phyloP scores from a whole-genome alignment of 2,329 filamentous ascomycete species.

The Sporothrix humicola region DNA sequence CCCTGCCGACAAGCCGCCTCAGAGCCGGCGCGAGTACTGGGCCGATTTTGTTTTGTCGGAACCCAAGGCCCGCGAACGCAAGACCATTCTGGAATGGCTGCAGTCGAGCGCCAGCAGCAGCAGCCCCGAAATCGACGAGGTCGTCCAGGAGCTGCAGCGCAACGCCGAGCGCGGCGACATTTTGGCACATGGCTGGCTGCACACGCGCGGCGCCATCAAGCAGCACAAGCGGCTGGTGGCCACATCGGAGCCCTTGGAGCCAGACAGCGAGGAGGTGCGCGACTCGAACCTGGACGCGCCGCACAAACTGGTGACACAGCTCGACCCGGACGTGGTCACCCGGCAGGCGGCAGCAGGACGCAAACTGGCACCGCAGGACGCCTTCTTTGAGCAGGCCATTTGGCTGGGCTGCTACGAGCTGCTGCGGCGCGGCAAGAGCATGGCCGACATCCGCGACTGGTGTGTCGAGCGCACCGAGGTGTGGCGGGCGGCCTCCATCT shows the following conservation, averaged over 20 bases:
- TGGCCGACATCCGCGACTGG: constrained; percentile 80
- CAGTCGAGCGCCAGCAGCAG: constrained; percentile 75
- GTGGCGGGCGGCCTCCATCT: constrained; percentile 86
- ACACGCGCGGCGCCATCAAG: constrained; percentile 90
- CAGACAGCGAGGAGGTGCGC: constrained; percentile 61
- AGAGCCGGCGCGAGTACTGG: constrained; percentile 56
- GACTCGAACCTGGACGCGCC: constrained; percentile 63
- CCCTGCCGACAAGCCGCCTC: constrained; percentile 39
- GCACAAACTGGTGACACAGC: constrained; percentile 76
- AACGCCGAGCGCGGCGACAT: constrained; percentile 80
- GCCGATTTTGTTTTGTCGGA: constrained; percentile 76
- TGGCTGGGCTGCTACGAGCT: constrained; percentile 96
- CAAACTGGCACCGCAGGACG: constrained; percentile 78
- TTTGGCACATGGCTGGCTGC: constrained; percentile 88
- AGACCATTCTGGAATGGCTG: constrained; percentile 83
- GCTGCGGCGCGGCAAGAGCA: constrained; percentile 79
- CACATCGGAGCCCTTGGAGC: constrained; percentile 69
- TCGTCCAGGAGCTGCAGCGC: constrained; percentile 76
- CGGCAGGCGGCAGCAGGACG: constrained; percentile 68
- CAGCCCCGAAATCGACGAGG: constrained; percentile 72
- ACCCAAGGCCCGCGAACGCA: constrained; percentile 75
- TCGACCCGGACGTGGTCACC: constrained; percentile 89
- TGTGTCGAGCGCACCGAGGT: constrained; percentile 83
- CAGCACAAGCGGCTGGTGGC: constrained; percentile 79
- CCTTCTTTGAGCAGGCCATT: constrained; percentile 85